A percentile compares a stretch with the other conserved stretches of the same genome.
Conservation (phyloP, 140 eudicot species). For the Stevia rebaudiana region DNA sequence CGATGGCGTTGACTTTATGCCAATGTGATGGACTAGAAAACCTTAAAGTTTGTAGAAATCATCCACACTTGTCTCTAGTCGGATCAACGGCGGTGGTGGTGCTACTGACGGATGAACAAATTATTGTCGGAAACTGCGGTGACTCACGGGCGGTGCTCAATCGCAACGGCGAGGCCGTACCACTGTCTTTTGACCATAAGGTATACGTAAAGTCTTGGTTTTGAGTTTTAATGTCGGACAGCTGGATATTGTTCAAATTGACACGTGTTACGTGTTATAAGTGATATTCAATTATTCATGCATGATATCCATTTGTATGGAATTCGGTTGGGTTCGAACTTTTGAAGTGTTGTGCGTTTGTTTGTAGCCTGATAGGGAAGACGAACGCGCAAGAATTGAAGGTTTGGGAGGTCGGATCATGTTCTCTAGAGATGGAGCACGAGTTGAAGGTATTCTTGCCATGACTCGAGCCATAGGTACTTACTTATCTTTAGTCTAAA, state of each 20-base stretch:
- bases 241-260: no score
- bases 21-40: constrained; percentile 20
- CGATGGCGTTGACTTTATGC: constrained; percentile 32
- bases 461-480: constrained; percentile 59
- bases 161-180: constrained; percentile 32
- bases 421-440: constrained; percentile 20
- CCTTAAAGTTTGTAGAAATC: constrained; percentile 22
- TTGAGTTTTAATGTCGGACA: no score
- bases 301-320: no score
- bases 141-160: constrained; percentile 51
- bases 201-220: constrained; percentile 8
- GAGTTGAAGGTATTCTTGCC: constrained; percentile 59
- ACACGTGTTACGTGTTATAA: no score
- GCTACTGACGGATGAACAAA: constrained; percentile 28
- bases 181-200: constrained; percentile 55
- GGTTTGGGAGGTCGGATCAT: constrained; percentile 38
- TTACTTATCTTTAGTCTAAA: no score
- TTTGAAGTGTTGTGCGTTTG: no score
- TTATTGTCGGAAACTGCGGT: constrained; percentile 56
- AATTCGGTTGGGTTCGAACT: no score
- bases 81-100: constrained; percentile 50
- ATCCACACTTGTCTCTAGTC: constrained; percentile 20
- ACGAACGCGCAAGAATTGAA: constrained; percentile 40
- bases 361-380: constrained; percentile 45
- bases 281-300: no score